These are phyloP conservation scores for Neocatenulostroma microsporum DNA, from an alignment of 2,329 filamentous ascomycete genomes.

Conservation along the genomic window DNA sequence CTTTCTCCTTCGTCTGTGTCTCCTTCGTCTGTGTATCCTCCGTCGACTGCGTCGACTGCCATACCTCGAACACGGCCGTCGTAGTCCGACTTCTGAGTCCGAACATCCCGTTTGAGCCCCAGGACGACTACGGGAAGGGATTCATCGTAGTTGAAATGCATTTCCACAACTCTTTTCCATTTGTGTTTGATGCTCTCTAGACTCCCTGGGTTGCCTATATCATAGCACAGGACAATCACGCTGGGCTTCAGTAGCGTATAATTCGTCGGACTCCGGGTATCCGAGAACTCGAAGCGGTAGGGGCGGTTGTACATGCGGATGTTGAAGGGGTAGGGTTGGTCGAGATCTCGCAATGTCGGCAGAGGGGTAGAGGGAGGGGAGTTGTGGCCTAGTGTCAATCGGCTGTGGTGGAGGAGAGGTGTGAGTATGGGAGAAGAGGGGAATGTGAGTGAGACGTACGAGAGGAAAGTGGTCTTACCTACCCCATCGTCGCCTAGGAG, in stretches of 20 bases:
- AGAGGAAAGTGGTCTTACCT: conserved; percentile 56
- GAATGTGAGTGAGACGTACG: conserved; percentile 39
- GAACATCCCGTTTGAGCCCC: conserved; percentile 51
- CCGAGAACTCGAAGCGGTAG: conserved; percentile 49
- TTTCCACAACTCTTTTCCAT: conserved; percentile 40
- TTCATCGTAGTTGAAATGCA: conserved; percentile 47
- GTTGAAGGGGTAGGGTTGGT: conserved; percentile 54
- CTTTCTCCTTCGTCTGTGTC: conserved; percentile 21
- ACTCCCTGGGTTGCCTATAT: conserved; percentile 47
- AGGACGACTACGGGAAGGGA: conserved; percentile 51
- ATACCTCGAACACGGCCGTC: conserved; percentile 22
- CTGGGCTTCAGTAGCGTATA: conserved; percentile 49
- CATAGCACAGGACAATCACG: conserved; percentile 52
- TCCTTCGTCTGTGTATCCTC: too few relatives aligned
- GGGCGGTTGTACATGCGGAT: conserved; percentile 49
- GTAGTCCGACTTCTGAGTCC: conserved; percentile 39
- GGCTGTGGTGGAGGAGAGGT: conserved; percentile 10
- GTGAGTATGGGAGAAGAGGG: conserved; percentile 9
- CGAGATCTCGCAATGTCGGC: conserved; percentile 44
- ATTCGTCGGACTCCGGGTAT: conserved; percentile 50
- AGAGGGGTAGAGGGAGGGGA: conserved; percentile 23
- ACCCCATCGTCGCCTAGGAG: conserved; percentile 53
- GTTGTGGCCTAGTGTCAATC: conserved; percentile 28
- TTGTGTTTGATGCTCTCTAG: conserved; percentile 40
- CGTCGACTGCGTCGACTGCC: too few relatives aligned